phyloP scores from a whole-genome alignment of 768 basidiomycete species.

The Kwoniella mangroviensis region DNA sequence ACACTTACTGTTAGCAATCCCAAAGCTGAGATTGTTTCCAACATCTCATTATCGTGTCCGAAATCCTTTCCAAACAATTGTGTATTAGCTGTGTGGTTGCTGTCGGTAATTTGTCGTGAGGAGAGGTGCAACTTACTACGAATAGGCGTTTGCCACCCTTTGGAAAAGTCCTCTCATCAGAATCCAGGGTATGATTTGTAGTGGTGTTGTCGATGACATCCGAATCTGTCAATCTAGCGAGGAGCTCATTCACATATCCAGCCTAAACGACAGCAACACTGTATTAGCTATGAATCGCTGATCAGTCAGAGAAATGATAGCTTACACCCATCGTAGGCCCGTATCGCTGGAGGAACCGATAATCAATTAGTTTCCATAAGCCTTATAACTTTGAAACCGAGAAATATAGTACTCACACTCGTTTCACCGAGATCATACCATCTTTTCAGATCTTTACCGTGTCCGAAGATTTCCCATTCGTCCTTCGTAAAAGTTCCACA shows the following conservation, averaged over 20 bases:
- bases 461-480: slow-evolving; percentile 73
- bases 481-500: slow-evolving; percentile 70
- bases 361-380: neutral
- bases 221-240: slow-evolving; percentile 72
- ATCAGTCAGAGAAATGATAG: neutral
- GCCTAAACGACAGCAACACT: slow-evolving; percentile 57
- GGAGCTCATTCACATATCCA: slow-evolving; percentile 85
- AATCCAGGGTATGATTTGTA: slow-evolving; percentile 75
- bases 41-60: slow-evolving; percentile 83
- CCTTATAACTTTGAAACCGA: neutral
- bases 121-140: slow-evolving; percentile 35
- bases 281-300: neutral
- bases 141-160: slow-evolving; percentile 52
- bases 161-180: slow-evolving; percentile 71
- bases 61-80: slow-evolving; percentile 71
- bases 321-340: slow-evolving; percentile 47
- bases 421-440: slow-evolving; percentile 64
- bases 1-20: slow-evolving; percentile 62
- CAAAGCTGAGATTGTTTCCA: slow-evolving; percentile 71
- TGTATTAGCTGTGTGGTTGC: slow-evolving; percentile 48
- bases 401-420: slow-evolving; percentile 35
- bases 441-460: slow-evolving; percentile 73
- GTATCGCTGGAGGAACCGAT: slow-evolving; percentile 28
- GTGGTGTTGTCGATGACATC: slow-evolving; percentile 73
- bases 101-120: slow-evolving; percentile 58